Evolutionary conservation across 441 rosid species (phyloP).

Genomic region (Arabidopsis hybrid): DNA sequence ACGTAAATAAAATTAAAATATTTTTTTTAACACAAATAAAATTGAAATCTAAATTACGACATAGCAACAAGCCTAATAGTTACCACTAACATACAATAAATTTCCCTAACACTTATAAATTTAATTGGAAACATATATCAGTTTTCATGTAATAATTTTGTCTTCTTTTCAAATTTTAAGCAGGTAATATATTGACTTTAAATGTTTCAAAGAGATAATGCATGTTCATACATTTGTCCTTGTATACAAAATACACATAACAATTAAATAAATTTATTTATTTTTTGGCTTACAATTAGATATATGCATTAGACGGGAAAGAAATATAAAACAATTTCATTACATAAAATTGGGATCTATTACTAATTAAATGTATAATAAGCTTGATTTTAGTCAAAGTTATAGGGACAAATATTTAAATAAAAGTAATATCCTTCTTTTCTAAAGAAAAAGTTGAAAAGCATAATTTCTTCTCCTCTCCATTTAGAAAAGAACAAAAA

Average conservation of each 20-base stretch:
- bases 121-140: not conserved
- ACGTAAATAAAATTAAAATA: not conserved
- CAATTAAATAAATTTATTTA: not conserved
- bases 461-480: conserved; percentile 27
- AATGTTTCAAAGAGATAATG: conserved; percentile 28
- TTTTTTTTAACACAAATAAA: too few species aligned
- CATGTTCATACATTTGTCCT: conserved; percentile 34
- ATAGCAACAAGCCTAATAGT: not conserved
- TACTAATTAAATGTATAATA: conserved; percentile 6
- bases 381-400: conserved; percentile 9
- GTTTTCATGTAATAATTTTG: not conserved
- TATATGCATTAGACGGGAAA: conserved; percentile 10
- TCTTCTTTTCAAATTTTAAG: not conserved
- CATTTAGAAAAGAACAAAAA: conserved; percentile 28
- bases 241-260: conserved; percentile 5
- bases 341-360: conserved; percentile 1
- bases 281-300: not conserved
- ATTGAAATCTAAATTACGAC: not conserved
- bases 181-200: conserved; percentile 14
- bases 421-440: conserved; percentile 2
- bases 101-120: not conserved
- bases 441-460: conserved; percentile 21
- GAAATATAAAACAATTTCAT: conserved; percentile 10
- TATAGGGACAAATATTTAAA: conserved; percentile 5
- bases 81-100: not conserved